Evolutionary conservation across 257 asterid genomes (phyloP), one percentile per base, ranked within the genome.

Genomic region (Lycium barbarum): DNA sequence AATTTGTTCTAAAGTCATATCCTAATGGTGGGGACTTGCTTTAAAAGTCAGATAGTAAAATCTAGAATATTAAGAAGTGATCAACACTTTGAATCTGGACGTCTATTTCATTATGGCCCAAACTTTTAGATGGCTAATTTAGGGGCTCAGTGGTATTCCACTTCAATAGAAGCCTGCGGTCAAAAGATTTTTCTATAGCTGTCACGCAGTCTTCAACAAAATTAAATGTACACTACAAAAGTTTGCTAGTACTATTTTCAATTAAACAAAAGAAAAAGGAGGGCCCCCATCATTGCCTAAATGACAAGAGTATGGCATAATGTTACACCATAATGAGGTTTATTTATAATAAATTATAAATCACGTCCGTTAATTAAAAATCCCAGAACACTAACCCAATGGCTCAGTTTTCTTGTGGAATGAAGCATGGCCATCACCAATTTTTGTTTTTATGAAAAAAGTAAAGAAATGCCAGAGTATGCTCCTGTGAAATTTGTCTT

Each of bases 401-500:
- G 26, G 63, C 15, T 13, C 51, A 15, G 57, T 51, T 76, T 7
- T 51, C 82, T 22, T 13, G 82, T 76, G 63, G 12, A 76, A 51
- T 76, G 45, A 76, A 76, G 82, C 82, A 51, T 76, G 82, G 15
- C 8, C 13, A 26, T 47, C 63, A 76, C 82, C 82, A 51, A 51
- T 7, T 22, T 76, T 7, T 76, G 63, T 76, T 76, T 51, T 51
- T 7, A 3, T 22, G 43, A 22, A 6, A 45, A 6, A 36, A 13
- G 6, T 51, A 22, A 20, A 51, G 47, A 76, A 76, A 51, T 26
- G 36, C 47, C 59, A 51, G 47, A 76, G 45, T 26, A 22, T 13
- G 81, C 62, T 22, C 45, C 45, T 47, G 40, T 22, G 38, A 51
- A 76, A 7, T 76, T 51, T 76, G 63, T 13, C 63, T 76, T 26